Evolutionary conservation across 768 basidiomycete genomes (phyloP).

Genomic region (Leccinum olivaceopallidum): DNA sequence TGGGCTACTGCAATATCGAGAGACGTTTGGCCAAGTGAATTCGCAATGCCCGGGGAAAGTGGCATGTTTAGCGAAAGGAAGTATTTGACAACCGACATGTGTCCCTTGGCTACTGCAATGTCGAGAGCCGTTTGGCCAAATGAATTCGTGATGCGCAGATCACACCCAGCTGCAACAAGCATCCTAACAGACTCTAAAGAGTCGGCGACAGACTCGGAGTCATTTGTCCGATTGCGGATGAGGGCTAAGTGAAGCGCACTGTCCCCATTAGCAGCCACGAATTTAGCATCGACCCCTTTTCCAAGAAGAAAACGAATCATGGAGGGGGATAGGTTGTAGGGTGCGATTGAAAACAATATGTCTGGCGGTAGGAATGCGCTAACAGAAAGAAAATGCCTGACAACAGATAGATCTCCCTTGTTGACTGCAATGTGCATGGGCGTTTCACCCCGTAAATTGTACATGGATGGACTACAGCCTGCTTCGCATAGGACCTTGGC

Average conservation of each 20-base stretch:
- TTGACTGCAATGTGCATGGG: background rate
- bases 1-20: background rate
- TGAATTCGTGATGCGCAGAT: background rate
- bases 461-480: background rate
- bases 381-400: background rate
- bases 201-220: background rate
- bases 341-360: background rate
- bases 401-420: background rate
- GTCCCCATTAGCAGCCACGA: background rate
- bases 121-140: background rate
- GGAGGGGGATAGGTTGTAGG: background rate
- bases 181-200: background rate
- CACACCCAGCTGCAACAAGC: background rate
- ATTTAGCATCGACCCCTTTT: background rate
- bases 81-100: background rate
- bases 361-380: background rate
- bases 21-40: background rate
- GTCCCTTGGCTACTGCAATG: background rate
- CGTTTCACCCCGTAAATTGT: background rate
- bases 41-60: background rate
- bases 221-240: fast-evolving
- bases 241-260: background rate
- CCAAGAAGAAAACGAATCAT: background rate
- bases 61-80: too few relatives aligned
- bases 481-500: background rate